phyloP scores from a whole-genome alignment of 2,329 filamentous ascomycete species.

The Botrytis deweyae region DNA sequence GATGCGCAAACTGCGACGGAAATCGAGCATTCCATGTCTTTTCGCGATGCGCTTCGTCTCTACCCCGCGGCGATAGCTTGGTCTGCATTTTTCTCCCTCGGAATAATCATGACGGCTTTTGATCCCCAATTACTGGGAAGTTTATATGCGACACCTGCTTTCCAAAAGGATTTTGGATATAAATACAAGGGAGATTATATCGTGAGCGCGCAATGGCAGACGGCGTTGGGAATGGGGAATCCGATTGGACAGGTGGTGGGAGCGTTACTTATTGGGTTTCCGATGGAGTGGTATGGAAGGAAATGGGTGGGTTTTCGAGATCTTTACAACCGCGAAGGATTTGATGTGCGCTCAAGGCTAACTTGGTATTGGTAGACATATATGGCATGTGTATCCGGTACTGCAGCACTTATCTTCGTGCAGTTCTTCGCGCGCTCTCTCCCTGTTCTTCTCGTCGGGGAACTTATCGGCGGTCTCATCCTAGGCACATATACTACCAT shows the following conservation, averaged over 20 bases:
- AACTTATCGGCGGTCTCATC: constrained; percentile 45
- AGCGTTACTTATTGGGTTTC: constrained; percentile 50
- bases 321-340: not conserved
- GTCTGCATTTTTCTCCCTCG: constrained; percentile 33
- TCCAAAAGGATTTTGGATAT: constrained; percentile 30
- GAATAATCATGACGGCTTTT: constrained; percentile 34
- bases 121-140: constrained; percentile 32
- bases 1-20: constrained; percentile 25
- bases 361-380: constrained; percentile 24
- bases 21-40: constrained; percentile 29
- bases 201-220: constrained; percentile 35
- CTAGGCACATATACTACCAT: constrained; percentile 51
- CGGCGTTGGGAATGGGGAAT: constrained; percentile 33
- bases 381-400: constrained; percentile 23
- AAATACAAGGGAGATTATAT: constrained; percentile 28
- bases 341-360: not conserved
- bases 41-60: constrained; percentile 28
- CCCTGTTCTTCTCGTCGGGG: constrained; percentile 25
- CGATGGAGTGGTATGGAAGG: constrained; percentile 31
- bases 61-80: constrained; percentile 33
- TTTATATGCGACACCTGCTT: constrained; percentile 34
- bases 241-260: constrained; percentile 34
- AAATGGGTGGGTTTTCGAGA: constrained; percentile 24
- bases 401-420: constrained; percentile 27
- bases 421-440: constrained; percentile 31